Evolutionary conservation across 148 eudicot genomes (phyloP).

Genomic region (Persicaria maculosa): DNA sequence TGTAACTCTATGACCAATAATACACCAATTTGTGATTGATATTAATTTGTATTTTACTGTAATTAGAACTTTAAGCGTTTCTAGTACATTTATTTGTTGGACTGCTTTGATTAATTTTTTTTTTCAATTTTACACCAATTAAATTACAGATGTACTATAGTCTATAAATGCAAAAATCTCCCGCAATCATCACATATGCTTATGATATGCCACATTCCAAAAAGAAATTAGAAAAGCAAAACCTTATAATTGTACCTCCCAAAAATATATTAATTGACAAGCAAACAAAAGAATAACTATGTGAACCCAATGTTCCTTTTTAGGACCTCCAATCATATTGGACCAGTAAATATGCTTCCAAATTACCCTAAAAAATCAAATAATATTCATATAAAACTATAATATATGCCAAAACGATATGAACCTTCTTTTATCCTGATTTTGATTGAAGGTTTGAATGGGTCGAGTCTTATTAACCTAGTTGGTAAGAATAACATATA

Average conservation of each 20-base stretch:
- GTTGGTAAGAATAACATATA: too few relatives aligned
- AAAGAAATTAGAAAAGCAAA: background rate
- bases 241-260: background rate
- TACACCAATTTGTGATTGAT: too few relatives aligned
- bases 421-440: background rate
- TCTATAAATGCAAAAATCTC: too few relatives aligned
- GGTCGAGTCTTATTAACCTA: background rate
- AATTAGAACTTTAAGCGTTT: too few relatives aligned
- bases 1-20: too few relatives aligned
- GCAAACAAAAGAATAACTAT: background rate
- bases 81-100: too few relatives aligned
- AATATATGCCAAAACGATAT: background rate
- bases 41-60: too few relatives aligned
- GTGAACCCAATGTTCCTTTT: background rate
- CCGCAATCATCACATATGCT: background rate
- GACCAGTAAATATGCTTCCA: constrained; percentile 9
- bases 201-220: background rate
- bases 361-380: background rate
- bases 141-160: too few relatives aligned
- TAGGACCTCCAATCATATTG: background rate
- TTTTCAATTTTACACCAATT: too few relatives aligned
- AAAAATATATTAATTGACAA: background rate
- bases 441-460: constrained; percentile 2
- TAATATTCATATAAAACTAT: background rate
- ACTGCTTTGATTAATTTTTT: too few relatives aligned